These are phyloP conservation scores for Pseudevernia furfuracea DNA, from an alignment of 495 filamentous ascomycete genomes.

Conservation along the genomic window DNA sequence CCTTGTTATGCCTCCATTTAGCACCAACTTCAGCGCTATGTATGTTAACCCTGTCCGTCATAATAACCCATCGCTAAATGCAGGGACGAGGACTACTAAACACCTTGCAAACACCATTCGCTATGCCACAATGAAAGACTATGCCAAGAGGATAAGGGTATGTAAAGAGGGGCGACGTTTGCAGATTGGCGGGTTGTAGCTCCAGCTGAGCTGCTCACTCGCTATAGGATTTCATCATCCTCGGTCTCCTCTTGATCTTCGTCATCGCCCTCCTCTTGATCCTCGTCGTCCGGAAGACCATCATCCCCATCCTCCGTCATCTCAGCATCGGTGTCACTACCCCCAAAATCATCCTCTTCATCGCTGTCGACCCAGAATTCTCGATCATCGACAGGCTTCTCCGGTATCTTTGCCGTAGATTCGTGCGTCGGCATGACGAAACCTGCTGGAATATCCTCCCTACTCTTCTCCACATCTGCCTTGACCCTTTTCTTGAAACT, in stretches of 20 bases:
- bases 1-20: not conserved
- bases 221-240: not conserved
- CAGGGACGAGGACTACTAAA: not conserved
- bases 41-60: not conserved
- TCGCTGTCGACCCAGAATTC: constrained; percentile 82
- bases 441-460: constrained; percentile 67
- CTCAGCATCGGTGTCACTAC: constrained; percentile 56
- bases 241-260: not conserved
- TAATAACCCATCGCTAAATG: not conserved
- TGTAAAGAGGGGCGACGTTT: not conserved
- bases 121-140: constrained; percentile 5
- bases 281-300: constrained; percentile 49
- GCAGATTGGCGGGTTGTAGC: not conserved
- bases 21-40: not conserved
- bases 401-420: constrained; percentile 50
- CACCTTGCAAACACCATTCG: constrained; percentile 14
- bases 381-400: constrained; percentile 59
- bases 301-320: constrained; percentile 50
- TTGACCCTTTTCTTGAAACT: constrained; percentile 62
- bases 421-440: constrained; percentile 76
- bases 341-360: constrained; percentile 71
- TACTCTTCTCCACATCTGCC: constrained; percentile 63
- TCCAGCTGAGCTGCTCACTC: not conserved
- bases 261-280: constrained; percentile 45
- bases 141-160: not conserved